Conservation (phyloP, 148 eudicot genomes). For the Bassia scoparia region DNA sequence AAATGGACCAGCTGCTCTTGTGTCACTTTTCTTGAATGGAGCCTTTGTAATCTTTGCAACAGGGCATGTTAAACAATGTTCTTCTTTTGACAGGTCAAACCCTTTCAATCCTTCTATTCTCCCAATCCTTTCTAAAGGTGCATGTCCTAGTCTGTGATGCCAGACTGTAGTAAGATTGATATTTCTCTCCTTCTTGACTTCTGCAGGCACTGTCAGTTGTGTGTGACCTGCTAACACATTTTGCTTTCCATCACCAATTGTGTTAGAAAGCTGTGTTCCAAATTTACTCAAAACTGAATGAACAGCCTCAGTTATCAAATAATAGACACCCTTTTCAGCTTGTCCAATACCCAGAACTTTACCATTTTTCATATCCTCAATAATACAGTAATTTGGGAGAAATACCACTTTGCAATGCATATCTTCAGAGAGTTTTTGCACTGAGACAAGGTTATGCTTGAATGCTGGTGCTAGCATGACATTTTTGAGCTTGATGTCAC, state of each 20-base stretch:
- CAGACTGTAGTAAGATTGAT: background rate
- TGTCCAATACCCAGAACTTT: background rate
- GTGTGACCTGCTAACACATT: too few relatives aligned
- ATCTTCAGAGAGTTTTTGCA: background rate
- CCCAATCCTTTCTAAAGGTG: background rate
- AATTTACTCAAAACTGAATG: background rate
- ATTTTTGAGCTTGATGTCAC: background rate
- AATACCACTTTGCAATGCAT: background rate
- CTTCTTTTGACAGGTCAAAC: too few relatives aligned
- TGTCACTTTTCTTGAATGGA: background rate
- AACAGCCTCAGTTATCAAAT: background rate
- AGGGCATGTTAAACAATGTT: background rate
- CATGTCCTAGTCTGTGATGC: conserved; percentile 9
- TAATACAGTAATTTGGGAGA: background rate
- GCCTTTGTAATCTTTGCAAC: background rate
- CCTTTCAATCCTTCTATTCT: background rate
- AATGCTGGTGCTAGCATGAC: background rate
- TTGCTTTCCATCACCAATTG: background rate
- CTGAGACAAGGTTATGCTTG: background rate
- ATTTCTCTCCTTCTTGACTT: too few relatives aligned
- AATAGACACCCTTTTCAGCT: background rate
- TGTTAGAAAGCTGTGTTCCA: too few relatives aligned
- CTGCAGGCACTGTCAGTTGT: background rate
- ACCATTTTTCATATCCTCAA: background rate
- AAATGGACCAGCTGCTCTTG: background rate